These are phyloP conservation scores for Rosa chinensis DNA, from an alignment of 306 rosid genomes.

Conservation along the genomic window DNA sequence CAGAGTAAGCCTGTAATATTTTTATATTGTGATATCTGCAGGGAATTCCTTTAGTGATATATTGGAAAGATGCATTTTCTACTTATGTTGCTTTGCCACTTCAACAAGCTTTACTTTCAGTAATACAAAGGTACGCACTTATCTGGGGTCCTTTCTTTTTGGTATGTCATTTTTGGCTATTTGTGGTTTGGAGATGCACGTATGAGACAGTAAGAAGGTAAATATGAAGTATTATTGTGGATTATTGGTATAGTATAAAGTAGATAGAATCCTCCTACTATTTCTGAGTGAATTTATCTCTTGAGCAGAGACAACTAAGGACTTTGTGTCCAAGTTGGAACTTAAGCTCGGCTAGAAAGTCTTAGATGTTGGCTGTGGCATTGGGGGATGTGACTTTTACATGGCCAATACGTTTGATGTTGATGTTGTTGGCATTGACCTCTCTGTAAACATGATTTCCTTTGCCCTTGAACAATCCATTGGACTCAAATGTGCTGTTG, in stretches of 20 bases:
- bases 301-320: conserved; percentile 81
- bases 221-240: background rate
- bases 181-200: too few species aligned
- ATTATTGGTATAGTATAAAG: background rate
- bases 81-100: too few species aligned
- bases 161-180: too few species aligned
- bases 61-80: too few species aligned
- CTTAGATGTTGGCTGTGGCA: conserved; percentile 96
- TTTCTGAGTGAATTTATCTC: conserved; percentile 11
- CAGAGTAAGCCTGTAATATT: too few species aligned
- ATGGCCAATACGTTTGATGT: conserved; percentile 81
- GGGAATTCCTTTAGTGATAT: too few species aligned
- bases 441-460: conserved; percentile 90
- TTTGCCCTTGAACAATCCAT: conserved; percentile 83
- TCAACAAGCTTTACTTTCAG: too few species aligned
- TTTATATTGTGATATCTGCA: too few species aligned
- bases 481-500: conserved; percentile 71
- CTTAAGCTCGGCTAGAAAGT: conserved; percentile 80
- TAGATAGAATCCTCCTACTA: background rate
- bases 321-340: conserved; percentile 69
- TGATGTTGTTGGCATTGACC: conserved; percentile 90
- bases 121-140: too few species aligned
- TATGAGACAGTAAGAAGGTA: background rate
- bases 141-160: too few species aligned
- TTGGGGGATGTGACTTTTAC: conserved; percentile 94